Evolutionary conservation across 1,139 yeast genomes (phyloP).

Genomic region (Suhomyces bolitotheri): DNA sequence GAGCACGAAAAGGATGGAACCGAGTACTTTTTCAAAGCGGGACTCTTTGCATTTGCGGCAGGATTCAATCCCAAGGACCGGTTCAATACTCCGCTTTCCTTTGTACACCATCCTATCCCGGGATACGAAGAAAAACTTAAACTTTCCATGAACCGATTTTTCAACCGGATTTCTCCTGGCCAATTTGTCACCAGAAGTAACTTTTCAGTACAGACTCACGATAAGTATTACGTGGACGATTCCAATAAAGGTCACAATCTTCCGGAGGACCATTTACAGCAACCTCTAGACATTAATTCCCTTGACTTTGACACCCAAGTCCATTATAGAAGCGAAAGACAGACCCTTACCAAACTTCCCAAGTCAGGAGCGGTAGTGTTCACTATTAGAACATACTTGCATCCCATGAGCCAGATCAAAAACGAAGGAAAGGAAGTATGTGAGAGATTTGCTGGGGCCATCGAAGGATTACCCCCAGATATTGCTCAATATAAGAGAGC

Average conservation of each 20-base stretch:
- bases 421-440: slow-evolving; percentile 51
- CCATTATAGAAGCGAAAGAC: slow-evolving; percentile 63
- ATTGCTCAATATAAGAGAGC: slow-evolving; percentile 40
- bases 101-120: slow-evolving; percentile 65
- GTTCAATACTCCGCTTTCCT: slow-evolving; percentile 53
- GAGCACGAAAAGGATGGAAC: slow-evolving; percentile 43
- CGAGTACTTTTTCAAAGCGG: slow-evolving; percentile 65
- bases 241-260: slow-evolving; percentile 50
- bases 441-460: slow-evolving; percentile 41
- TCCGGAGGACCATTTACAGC: slow-evolving; percentile 25
- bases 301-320: slow-evolving; percentile 57
- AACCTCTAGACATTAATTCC: slow-evolving; percentile 39
- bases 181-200: slow-evolving; percentile 60
- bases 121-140: slow-evolving; percentile 56
- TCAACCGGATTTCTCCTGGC: slow-evolving; percentile 48
- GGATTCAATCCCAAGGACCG: slow-evolving; percentile 68
- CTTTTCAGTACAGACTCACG: slow-evolving; percentile 63
- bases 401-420: slow-evolving; percentile 57
- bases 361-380: slow-evolving; percentile 54
- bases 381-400: slow-evolving; percentile 63
- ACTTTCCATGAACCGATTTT: slow-evolving; percentile 62
- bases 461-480: slow-evolving; percentile 42
- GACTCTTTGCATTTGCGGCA: slow-evolving; percentile 69
- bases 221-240: slow-evolving; percentile 50
- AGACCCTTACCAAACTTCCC: slow-evolving; percentile 59